Percentiles rank a stretch among this genome's conserved stretches.
phyloP scores from a whole-genome alignment of 139 green algal species.

The Picochlorum sp. region DNA sequence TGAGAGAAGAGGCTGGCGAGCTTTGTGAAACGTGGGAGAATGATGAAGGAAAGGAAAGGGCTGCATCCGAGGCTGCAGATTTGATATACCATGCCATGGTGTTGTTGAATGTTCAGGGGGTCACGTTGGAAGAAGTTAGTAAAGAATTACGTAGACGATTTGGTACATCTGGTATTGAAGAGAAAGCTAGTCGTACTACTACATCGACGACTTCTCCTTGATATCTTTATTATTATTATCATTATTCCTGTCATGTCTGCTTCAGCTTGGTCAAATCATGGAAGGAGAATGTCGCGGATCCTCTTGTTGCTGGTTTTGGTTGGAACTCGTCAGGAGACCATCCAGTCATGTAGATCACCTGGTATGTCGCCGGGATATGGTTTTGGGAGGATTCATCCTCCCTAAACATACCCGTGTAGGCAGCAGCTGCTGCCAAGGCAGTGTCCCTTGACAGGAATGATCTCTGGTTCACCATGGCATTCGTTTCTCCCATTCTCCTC shows the following conservation, averaged over 20 bases:
- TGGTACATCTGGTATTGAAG: slow-evolving; percentile 72
- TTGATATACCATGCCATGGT: slow-evolving; percentile 97
- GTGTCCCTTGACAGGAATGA: slow-evolving; percentile 40
- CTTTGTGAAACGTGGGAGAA: slow-evolving; percentile 85
- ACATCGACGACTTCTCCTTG: slow-evolving; percentile 20
- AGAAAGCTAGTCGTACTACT: slow-evolving; percentile 66
- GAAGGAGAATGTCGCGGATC: slow-evolving; percentile 63
- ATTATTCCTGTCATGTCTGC: not conserved
- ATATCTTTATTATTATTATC: not conserved
- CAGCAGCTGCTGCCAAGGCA: slow-evolving; percentile 42
- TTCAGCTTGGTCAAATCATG: slow-evolving; percentile 30
- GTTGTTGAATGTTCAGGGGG: slow-evolving; percentile 75
- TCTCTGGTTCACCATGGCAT: slow-evolving; percentile 38
- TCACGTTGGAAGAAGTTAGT: slow-evolving; percentile 73
- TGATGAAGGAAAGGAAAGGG: slow-evolving; percentile 74
- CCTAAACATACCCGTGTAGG: slow-evolving; percentile 57
- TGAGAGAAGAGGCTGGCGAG: slow-evolving; percentile 90
- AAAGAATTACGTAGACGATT: slow-evolving; percentile 67
- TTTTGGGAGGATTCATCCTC: slow-evolving; percentile 16
- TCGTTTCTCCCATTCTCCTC: slow-evolving; percentile 61
- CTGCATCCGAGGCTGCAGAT: slow-evolving; percentile 87
- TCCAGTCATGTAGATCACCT: slow-evolving; percentile 84
- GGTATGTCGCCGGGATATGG: slow-evolving; percentile 39
- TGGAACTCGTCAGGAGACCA: slow-evolving; percentile 60
- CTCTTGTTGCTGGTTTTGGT: slow-evolving; percentile 45